Conservation (phyloP, 164 flowering plant genomes). For the Magnolia kwangsiensis region DNA sequence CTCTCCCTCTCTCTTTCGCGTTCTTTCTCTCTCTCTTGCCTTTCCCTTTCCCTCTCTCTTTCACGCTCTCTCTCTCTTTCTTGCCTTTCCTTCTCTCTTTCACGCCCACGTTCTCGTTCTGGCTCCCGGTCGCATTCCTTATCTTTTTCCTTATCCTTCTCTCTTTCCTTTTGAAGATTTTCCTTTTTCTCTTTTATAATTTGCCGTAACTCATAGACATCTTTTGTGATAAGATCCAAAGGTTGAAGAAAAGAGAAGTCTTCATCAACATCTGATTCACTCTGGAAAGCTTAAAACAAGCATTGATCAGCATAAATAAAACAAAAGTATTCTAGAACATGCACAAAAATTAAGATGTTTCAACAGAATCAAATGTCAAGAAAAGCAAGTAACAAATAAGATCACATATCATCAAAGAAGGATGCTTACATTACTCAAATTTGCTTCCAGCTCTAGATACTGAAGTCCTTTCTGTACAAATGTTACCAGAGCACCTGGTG, state of each 20-base stretch:
- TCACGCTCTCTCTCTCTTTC: constrained; percentile 34
- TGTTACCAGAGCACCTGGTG: constrained; percentile 90
- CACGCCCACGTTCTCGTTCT: constrained; percentile 32
- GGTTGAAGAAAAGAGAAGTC: constrained; percentile 92
- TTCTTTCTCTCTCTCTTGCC: constrained; percentile 28
- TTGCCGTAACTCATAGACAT: constrained; percentile 64
- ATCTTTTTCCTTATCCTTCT: constrained; percentile 49
- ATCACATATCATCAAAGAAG: constrained; percentile 9
- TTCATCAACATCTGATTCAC: constrained; percentile 80
- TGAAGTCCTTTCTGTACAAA: constrained; percentile 95
- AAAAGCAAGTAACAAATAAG: background rate
- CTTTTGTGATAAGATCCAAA: constrained; percentile 88
- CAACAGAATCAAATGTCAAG: background rate
- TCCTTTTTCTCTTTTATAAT: constrained; percentile 76
- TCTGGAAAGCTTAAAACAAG: constrained; percentile 45
- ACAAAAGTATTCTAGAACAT: background rate
- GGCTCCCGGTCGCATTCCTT: constrained; percentile 28
- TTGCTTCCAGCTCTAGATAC: constrained; percentile 94
- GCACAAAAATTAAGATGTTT: background rate
- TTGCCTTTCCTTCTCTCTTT: constrained; percentile 14
- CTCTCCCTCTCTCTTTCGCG: constrained; percentile 28
- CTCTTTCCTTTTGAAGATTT: constrained; percentile 46
- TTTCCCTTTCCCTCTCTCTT: constrained; percentile 25
- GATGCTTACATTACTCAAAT: constrained; percentile 66
- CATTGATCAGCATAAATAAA: constrained; percentile 21